Evolutionary conservation across 768 basidiomycete genomes (phyloP), one percentile per base, ranked within the genome.

Genomic region (Panellus pusillus): DNA sequence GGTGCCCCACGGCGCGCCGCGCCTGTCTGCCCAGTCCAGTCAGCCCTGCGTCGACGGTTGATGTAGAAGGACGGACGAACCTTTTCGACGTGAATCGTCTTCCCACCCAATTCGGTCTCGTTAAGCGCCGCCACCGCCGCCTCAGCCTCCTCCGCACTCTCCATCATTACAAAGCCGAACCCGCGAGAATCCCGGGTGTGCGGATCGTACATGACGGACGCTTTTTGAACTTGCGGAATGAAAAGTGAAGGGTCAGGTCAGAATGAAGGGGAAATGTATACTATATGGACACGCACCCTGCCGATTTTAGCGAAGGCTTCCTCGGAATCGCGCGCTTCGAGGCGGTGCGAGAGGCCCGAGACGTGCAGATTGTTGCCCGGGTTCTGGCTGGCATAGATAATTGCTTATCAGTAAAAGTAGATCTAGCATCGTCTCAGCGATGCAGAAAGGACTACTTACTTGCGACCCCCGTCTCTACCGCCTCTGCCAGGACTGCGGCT

Each of bases 241-340:
- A 63, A 47, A 24, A 17, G 6, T 15, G 14, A 24, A 19, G 17
- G 17, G 17, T 7, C n/a, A n/a, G n/a, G n/a, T n/a, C 2, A 13
- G 15, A 38, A 15, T 35, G 13, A 44, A 18, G 14, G 1, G 17
- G 48, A 3, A 17, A 20, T 15, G 31, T 0, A 18, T 14, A n/a
- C n/a, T n/a, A n/a, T n/a, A n/a, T n/a, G 19, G 15, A 28, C 37
- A 78, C 85, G 57, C 62, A 92, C 92, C 63, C 87, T 79, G 51
- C 97, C 97, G 72, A 87, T 82, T 72, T 94, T 95, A 55, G 83
- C 78, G 68, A 99, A 99, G 8, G 84, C 83, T 13, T 84, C 82
- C 70, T 97, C 93, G 50, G 98, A 87, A 63, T 92, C 88, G 50
- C 89, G 84, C 32, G 89, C n/a, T n/a, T n/a, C n/a, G n/a, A n/a